Percentiles rank a stretch among this genome's conserved stretches.
Conservation (phyloP, 2,329 filamentous ascomycete species). For the Aspergillus glaucus region DNA sequence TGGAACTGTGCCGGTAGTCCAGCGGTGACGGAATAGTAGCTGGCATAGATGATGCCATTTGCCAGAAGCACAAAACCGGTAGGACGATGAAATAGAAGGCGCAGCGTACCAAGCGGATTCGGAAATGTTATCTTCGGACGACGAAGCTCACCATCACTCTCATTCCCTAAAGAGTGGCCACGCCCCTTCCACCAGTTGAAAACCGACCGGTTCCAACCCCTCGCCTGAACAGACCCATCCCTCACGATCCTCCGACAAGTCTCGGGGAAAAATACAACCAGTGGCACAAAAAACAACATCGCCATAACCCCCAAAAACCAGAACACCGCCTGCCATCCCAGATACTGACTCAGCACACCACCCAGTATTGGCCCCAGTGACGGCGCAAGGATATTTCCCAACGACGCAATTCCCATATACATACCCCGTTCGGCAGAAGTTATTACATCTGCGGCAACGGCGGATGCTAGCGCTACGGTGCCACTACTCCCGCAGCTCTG, state of each 20-base stretch:
- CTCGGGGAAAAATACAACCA: slow-evolving; percentile 29
- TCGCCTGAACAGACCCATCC: slow-evolving; percentile 23
- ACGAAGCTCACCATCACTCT: background rate
- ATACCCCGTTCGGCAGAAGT: slow-evolving; percentile 36
- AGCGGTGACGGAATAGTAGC: slow-evolving; percentile 39
- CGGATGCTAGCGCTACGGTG: slow-evolving; percentile 36
- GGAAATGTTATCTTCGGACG: slow-evolving; percentile 10
- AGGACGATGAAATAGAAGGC: slow-evolving; percentile 27
- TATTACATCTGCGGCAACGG: slow-evolving; percentile 36
- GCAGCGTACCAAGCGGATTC: slow-evolving; percentile 28
- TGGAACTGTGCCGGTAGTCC: slow-evolving; percentile 33
- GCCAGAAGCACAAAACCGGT: slow-evolving; percentile 25
- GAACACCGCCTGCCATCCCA: slow-evolving; percentile 50
- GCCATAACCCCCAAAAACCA: slow-evolving; percentile 47
- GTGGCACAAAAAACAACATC: slow-evolving; percentile 17
- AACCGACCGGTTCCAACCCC: slow-evolving; percentile 25
- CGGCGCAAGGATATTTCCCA: slow-evolving; percentile 36
- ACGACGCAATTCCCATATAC: slow-evolving; percentile 34
- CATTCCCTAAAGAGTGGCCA: background rate
- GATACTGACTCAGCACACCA: slow-evolving; percentile 40
- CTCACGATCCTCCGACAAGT: slow-evolving; percentile 30
- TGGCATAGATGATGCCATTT: slow-evolving; percentile 35
- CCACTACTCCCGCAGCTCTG: slow-evolving; percentile 40
- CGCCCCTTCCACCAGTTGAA: slow-evolving; percentile 3
- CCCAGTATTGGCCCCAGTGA: slow-evolving; percentile 48